These are phyloP conservation scores for Stephania yunnanensis DNA, from an alignment of 164 flowering plant species.

Conservation along the genomic window DNA sequence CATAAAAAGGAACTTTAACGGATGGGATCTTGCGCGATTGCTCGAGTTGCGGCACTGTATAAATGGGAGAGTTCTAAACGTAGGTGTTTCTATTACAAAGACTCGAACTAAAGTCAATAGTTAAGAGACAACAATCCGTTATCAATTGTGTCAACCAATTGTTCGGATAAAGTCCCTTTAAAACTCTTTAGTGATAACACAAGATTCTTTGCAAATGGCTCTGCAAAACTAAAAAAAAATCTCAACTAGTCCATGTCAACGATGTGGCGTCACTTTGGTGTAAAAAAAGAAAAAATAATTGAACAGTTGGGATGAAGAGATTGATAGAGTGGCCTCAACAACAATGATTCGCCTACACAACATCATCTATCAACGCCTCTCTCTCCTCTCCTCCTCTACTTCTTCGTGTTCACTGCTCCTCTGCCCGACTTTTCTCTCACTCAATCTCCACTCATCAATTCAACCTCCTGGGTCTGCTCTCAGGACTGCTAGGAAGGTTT, in stretches of 20 bases:
- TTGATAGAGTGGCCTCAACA: neutral
- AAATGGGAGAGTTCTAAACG: no score
- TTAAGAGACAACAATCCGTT: no score
- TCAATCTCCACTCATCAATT: conserved; percentile 12
- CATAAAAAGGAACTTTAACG: no score
- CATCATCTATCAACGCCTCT: conserved; percentile 46
- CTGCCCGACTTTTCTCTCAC: conserved; percentile 16
- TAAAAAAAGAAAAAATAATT: neutral
- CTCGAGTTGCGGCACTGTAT: no score
- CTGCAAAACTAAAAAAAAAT: neutral
- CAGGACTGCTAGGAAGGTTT: conserved; percentile 10
- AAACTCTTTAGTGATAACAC: no score
- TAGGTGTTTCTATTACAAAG: no score
- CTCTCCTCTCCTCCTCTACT: conserved; percentile 24
- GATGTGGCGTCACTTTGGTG: neutral
- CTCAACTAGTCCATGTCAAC: neutral
- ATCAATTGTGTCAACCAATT: no score
- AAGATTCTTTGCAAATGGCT: neutral
- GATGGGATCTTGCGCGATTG: no score
- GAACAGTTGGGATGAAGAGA: neutral
- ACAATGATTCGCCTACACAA: conserved; percentile 48
- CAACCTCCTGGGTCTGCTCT: conserved; percentile 16
- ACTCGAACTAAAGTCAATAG: no score
- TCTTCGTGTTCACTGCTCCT: neutral
- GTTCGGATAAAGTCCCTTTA: no score